Base-by-base conservation (phyloP, 192 early-diverging fungal species). In the Linnemannia exigua region DNA sequence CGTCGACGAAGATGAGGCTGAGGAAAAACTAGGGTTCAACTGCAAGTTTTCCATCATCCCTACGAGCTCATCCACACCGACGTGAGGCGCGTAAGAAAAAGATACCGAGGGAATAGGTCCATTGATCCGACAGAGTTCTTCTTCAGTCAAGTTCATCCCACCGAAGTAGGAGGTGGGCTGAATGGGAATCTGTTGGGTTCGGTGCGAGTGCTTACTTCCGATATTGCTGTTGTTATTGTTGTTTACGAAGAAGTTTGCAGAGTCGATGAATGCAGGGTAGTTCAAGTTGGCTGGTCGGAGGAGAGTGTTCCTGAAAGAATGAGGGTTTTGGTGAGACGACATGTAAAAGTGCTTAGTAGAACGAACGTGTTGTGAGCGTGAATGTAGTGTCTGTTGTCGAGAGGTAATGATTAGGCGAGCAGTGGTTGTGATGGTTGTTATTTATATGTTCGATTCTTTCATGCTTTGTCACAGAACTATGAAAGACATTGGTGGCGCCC, bases 51-150 rank as follows among this genome's bases (percentile, higher is more conserved):
- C n/a, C 35, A 44, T 6, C 2, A 14, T 70, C 37, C 38, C 22
- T 14, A 7, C 38, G 22, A 35, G 19, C 6, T 41, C 68, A 0
- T 14, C 1, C 33, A 70, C 7, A 35, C 38, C 37, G 5, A 0
- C 37, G 8, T 20, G 68, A 11, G 16, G 8, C 22, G 12, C 7
- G 28, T 61, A 61, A 8, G 58, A 61, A 44, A n/a, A n/a, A n/a
- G n/a, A n/a, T n/a, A n/a, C n/a, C n/a, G 7, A 66, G 22, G 28
- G 19, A 37, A 70, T 44, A 16, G 67, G 37, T 4, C 76, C 75
- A 7, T 77, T 77, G 28, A 77, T 77, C 48, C 20, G 19, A 1
- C 35, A 47, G 16, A 77, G 50, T 3, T 58, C 76, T 2, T 52
- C 4, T 3, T 54, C 38, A 20, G 11, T 70, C 11, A 77, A 44